These are phyloP conservation scores for Melampsora americana DNA, from an alignment of 1,284 basidiomycete species.

Conservation along the genomic window DNA sequence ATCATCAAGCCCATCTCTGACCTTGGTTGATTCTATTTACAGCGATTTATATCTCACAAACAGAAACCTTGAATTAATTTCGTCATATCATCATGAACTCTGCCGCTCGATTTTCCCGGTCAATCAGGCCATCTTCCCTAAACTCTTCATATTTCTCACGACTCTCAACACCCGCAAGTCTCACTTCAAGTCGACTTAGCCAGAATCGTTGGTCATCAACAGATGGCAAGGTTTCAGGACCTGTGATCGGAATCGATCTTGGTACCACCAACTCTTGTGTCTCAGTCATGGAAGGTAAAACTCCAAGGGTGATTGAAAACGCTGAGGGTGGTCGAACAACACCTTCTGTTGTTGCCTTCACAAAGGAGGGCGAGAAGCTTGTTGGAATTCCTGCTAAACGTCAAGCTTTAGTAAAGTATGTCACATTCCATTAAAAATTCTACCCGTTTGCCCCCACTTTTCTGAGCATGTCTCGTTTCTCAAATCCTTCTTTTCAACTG, in stretches of 20 bases:
- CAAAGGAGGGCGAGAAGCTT: constrained; percentile 78
- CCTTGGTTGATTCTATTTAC: too few relatives aligned
- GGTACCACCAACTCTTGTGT: constrained; percentile 78
- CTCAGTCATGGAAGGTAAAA: constrained; percentile 91
- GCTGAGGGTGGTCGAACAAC: constrained; percentile 96
- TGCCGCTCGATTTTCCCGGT: constrained; percentile 22
- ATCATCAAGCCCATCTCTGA: background rate
- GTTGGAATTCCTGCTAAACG: constrained; percentile 96
- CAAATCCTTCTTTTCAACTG: background rate
- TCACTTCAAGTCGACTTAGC: constrained; percentile 5
- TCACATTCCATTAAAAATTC: constrained; percentile 4
- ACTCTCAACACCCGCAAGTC: background rate
- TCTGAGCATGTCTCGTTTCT: constrained; percentile 68
- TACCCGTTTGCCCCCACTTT: too few relatives aligned
- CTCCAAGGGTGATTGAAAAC: constrained; percentile 92
- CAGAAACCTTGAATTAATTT: too few relatives aligned
- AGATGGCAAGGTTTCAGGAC: constrained; percentile 57
- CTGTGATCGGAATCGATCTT: constrained; percentile 59
- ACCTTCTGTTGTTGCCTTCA: constrained; percentile 97
- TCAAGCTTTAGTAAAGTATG: constrained; percentile 93
- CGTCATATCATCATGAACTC: constrained; percentile 30
- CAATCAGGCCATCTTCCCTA: constrained; percentile 19
- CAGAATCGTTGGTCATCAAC: constrained; percentile 31
- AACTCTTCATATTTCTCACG: constrained; percentile 17
- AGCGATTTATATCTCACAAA: too few relatives aligned